Percentiles rank a stretch among this genome's conserved stretches.
Evolutionary conservation across 768 basidiomycete species (phyloP).

Genomic region (Rhodosporidiobolus sp.): DNA sequence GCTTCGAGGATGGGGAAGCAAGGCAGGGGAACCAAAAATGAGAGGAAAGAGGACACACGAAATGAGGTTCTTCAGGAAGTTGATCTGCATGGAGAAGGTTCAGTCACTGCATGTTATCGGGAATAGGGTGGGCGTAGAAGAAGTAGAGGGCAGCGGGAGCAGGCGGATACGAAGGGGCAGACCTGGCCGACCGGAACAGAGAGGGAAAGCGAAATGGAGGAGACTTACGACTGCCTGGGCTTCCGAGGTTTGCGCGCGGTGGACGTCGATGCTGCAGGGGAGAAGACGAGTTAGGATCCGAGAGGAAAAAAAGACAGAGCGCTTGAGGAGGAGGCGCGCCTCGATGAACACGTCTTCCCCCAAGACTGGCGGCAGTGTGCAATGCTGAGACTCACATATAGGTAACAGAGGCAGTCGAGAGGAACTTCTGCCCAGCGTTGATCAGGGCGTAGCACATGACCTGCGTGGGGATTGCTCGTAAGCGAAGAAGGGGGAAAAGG

Average conservation of each 20-base stretch:
- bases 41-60: not conserved
- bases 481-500: not conserved
- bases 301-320: too few relatives aligned
- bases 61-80: conserved; percentile 16
- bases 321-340: not conserved
- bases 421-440: conserved; percentile 5
- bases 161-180: too few relatives aligned
- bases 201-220: not conserved
- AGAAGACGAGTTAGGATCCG: too few relatives aligned
- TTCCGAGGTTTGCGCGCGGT: conserved; percentile 5
- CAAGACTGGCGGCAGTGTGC: too few relatives aligned
- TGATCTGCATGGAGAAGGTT: not conserved
- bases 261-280: conserved; percentile 1
- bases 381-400: too few relatives aligned
- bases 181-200: too few relatives aligned
- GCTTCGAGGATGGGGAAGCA: too few relatives aligned
- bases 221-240: not conserved
- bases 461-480: not conserved
- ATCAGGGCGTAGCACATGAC: not conserved
- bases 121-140: too few relatives aligned
- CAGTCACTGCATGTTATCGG: not conserved
- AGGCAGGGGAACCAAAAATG: not conserved
- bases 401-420: not conserved
- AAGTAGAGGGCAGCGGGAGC: too few relatives aligned
- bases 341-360: too few relatives aligned